phyloP scores from a whole-genome alignment of 2,329 filamentous ascomycete genomes.

The Rutstroemia sp. region DNA sequence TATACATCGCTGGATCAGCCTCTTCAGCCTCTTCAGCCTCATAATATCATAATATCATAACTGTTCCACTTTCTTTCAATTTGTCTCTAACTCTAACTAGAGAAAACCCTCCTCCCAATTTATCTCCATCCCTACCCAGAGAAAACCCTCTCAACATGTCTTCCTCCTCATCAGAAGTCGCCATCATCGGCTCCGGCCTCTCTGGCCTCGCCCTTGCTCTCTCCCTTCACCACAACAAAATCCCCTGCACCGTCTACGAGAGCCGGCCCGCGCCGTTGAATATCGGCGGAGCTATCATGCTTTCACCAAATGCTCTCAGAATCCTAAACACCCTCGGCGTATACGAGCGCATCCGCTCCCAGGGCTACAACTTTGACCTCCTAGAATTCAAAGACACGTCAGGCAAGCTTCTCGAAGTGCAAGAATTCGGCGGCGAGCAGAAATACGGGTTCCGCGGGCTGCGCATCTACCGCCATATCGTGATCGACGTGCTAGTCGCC shows the following conservation, averaged over 20 bases:
- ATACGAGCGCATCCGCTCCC: slow-evolving; percentile 37
- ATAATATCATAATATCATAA: no score
- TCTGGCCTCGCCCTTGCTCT: slow-evolving; percentile 49
- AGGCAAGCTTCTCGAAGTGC: slow-evolving; percentile 32
- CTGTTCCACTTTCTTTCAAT: no score
- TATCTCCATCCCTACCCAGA: no score
- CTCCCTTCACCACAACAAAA: slow-evolving; percentile 43
- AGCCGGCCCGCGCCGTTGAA: slow-evolving; percentile 36
- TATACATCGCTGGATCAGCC: no score
- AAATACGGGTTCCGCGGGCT: slow-evolving; percentile 46
- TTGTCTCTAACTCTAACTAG: no score
- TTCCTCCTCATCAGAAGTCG: slow-evolving; percentile 19
- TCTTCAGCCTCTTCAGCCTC: no score
- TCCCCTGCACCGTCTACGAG: slow-evolving; percentile 46
- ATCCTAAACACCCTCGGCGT: slow-evolving; percentile 44
- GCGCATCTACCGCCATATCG: slow-evolving; percentile 45
- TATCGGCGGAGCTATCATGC: slow-evolving; percentile 49
- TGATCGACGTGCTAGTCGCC: slow-evolving; percentile 42
- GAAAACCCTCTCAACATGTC: no score
- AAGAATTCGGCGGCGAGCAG: slow-evolving; percentile 40
- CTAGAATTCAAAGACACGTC: slow-evolving; percentile 30
- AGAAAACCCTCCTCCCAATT: no score
- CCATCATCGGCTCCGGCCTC: slow-evolving; percentile 42
- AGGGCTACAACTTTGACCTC: slow-evolving; percentile 46
- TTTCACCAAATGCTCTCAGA: slow-evolving; percentile 50